phyloP scores from a whole-genome alignment of 495 filamentous ascomycete genomes.

The Sabuloglossum arenarium region DNA sequence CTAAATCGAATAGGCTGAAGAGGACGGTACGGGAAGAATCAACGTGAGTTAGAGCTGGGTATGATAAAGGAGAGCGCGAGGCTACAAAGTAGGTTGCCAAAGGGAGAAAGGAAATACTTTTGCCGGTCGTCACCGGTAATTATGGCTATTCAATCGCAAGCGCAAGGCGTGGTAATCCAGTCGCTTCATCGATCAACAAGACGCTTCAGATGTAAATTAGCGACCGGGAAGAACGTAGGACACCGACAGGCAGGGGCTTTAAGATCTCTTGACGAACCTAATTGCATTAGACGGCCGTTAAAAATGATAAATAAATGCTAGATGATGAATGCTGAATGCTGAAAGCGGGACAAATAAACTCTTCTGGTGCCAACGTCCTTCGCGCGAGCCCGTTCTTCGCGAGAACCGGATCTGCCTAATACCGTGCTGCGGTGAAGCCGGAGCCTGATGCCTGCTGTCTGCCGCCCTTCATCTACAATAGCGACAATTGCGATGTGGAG shows the following conservation, averaged over 20 bases:
- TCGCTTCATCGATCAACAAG: neutral
- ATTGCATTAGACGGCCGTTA: neutral
- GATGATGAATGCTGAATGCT: neutral
- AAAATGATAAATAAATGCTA: neutral
- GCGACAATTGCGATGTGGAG: too few relatives aligned
- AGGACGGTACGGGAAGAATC: neutral
- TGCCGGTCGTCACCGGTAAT: neutral
- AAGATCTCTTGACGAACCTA: neutral
- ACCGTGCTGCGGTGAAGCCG: too few relatives aligned
- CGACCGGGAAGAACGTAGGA: neutral
- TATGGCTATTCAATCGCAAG: neutral
- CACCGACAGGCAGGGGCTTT: neutral
- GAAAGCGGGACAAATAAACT: too few relatives aligned
- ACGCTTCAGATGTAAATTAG: neutral
- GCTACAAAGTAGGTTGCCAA: neutral
- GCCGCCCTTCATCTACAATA: too few relatives aligned
- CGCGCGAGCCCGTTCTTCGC: too few relatives aligned
- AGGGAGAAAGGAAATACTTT: neutral
- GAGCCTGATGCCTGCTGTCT: too few relatives aligned
- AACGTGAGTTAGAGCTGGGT: too few relatives aligned
- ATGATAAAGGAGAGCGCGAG: neutral
- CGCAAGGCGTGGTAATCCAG: neutral
- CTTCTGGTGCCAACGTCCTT: too few relatives aligned
- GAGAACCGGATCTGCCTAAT: too few relatives aligned
- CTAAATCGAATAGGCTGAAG: neutral